Evolutionary conservation across 163 green algal genomes (phyloP).

Genomic region (Botryococcus braunii): DNA sequence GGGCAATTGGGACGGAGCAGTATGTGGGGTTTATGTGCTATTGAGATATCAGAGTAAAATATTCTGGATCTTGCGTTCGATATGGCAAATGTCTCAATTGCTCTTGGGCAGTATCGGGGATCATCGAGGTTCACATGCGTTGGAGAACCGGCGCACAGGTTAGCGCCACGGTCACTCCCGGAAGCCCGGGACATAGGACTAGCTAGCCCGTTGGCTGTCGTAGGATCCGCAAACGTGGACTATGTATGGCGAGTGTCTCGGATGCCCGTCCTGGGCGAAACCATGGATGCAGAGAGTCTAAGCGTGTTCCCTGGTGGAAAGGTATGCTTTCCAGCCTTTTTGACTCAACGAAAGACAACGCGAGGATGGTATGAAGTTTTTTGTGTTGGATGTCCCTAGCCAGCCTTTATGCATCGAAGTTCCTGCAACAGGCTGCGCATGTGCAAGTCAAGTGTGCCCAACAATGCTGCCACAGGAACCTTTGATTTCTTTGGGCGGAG

Average conservation of each 20-base stretch:
- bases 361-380: too few species aligned
- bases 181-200: too few species aligned
- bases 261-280: slow-evolving; percentile 73
- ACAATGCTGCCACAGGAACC: not conserved
- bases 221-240: slow-evolving; percentile 78
- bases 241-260: slow-evolving; percentile 60
- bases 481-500: not conserved
- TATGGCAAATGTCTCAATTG: too few species aligned
- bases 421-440: not conserved
- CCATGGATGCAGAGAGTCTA: slow-evolving; percentile 49
- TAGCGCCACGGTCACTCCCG: too few species aligned
- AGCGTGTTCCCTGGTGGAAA: slow-evolving; percentile 71
- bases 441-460: not conserved
- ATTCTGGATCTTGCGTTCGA: too few species aligned
- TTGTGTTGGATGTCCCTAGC: too few species aligned
- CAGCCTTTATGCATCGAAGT: not conserved
- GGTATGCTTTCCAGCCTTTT: slow-evolving; percentile 16
- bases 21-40: too few species aligned
- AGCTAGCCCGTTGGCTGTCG: slow-evolving; percentile 62
- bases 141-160: too few species aligned
- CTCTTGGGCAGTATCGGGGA: too few species aligned
- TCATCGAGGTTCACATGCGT: too few species aligned
- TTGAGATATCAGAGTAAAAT: too few species aligned
- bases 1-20: too few species aligned
- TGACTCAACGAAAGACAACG: not conserved